These are phyloP conservation scores for Herpetomonas samuelpessoai DNA, from an alignment of 208 protist genomes.

Conservation along the genomic window DNA sequence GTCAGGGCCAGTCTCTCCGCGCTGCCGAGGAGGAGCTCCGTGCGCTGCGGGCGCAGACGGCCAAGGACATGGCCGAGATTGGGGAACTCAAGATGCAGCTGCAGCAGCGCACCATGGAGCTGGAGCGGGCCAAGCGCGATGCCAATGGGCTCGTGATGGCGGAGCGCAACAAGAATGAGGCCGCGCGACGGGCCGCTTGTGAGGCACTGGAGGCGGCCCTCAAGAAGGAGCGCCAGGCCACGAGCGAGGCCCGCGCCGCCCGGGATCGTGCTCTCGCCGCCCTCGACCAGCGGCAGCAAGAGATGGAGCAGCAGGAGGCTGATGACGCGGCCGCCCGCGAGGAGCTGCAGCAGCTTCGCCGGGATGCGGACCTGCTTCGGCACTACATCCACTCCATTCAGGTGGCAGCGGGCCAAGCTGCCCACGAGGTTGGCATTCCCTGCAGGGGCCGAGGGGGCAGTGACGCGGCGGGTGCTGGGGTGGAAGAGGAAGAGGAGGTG, in stretches of 20 bases:
- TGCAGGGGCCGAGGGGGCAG: slow-evolving; percentile 3
- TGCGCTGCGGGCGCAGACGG: slow-evolving; percentile 28
- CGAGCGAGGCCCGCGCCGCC: slow-evolving; percentile 38
- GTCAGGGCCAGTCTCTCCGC: slow-evolving; percentile 32
- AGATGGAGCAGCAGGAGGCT: slow-evolving; percentile 26
- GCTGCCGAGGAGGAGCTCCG: slow-evolving; percentile 40
- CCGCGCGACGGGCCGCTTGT: slow-evolving; percentile 14
- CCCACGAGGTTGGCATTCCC: slow-evolving; percentile 26
- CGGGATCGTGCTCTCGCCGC: slow-evolving; percentile 41
- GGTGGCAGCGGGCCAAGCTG: slow-evolving; percentile 28
- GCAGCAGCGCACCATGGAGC: slow-evolving; percentile 34
- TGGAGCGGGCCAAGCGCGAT: slow-evolving; percentile 33
- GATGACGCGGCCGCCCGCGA: slow-evolving; percentile 20
- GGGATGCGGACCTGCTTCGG: slow-evolving; percentile 21
- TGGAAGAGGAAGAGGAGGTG: slow-evolving; percentile 2
- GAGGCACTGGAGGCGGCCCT: slow-evolving; percentile 30
- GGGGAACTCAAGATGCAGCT: slow-evolving; percentile 30
- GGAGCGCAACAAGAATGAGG: slow-evolving; percentile 6
- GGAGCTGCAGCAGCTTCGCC: slow-evolving; percentile 20
- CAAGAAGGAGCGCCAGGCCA: slow-evolving; percentile 27
- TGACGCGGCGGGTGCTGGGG: background rate
- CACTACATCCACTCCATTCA: slow-evolving; percentile 30
- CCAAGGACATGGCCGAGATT: slow-evolving; percentile 30
- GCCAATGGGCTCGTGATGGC: slow-evolving; percentile 2
- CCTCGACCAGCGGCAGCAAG: slow-evolving; percentile 29